These are phyloP conservation scores for Talaromyces thailandensis DNA, from an alignment of 495 filamentous ascomycete species.

Conservation along the genomic window DNA sequence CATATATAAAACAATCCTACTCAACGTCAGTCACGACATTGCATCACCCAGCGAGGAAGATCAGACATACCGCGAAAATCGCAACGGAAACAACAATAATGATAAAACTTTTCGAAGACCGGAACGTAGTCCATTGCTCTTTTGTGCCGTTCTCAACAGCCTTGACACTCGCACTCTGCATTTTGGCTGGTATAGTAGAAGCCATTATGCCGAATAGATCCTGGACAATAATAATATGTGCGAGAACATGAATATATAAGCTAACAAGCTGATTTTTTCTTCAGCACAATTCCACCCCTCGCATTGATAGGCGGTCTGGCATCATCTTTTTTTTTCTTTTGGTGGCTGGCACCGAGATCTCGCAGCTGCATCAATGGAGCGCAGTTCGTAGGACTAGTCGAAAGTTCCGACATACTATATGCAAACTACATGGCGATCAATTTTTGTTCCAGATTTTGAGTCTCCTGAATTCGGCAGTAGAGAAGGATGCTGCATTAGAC, in stretches of 20 bases:
- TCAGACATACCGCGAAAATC: conserved; percentile 36
- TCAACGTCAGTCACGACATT: conserved; percentile 7
- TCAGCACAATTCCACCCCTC: too few relatives aligned
- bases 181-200: background rate
- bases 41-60: background rate
- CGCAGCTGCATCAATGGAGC: too few relatives aligned
- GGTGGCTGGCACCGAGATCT: too few relatives aligned
- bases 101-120: conserved; percentile 39
- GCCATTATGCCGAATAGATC: background rate
- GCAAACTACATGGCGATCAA: background rate
- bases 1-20: conserved; percentile 75
- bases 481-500: background rate
- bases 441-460: background rate
- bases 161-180: background rate
- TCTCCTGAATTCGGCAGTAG: background rate
- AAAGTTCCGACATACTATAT: background rate
- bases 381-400: background rate
- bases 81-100: conserved; percentile 44
- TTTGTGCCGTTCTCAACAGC: background rate
- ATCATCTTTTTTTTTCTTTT: background rate
- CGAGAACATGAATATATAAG: background rate
- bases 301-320: background rate
- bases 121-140: background rate
- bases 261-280: background rate
- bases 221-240: background rate